These are phyloP conservation scores for Aureobasidium leucospermi DNA, from an alignment of 2,329 filamentous ascomycete genomes.

Conservation along the genomic window DNA sequence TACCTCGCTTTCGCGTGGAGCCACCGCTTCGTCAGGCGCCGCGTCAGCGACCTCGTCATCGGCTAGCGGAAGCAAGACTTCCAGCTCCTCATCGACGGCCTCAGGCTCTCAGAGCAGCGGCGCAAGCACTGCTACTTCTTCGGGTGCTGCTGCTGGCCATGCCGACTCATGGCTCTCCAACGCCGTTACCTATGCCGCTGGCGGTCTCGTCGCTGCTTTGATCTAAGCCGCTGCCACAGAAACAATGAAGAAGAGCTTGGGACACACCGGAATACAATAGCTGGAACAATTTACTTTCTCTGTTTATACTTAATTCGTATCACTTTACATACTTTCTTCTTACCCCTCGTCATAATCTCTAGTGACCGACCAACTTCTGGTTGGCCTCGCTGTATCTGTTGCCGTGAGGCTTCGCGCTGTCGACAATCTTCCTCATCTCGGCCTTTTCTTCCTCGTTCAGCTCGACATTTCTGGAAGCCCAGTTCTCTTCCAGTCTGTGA, in stretches of 20 bases:
- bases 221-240: not conserved
- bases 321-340: not conserved
- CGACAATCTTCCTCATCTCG: slow-evolving; percentile 34
- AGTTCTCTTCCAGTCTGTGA: slow-evolving; percentile 20
- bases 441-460: slow-evolving; percentile 33
- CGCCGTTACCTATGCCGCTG: slow-evolving; percentile 8
- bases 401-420: slow-evolving; percentile 32
- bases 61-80: not conserved
- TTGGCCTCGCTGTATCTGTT: slow-evolving; percentile 26
- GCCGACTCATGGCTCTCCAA: slow-evolving; percentile 10
- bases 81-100: not conserved
- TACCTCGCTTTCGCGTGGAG: slow-evolving; percentile 7
- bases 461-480: slow-evolving; percentile 17
- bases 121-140: slow-evolving; percentile 6
- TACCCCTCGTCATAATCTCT: not conserved
- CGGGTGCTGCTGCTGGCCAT: slow-evolving; percentile 7
- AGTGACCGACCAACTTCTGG: slow-evolving; percentile 15
- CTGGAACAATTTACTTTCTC: not conserved
- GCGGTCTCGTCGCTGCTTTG: slow-evolving; percentile 2
- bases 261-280: not conserved
- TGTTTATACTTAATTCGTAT: not conserved
- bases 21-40: slow-evolving; percentile 1
- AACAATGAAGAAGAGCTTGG: not conserved
- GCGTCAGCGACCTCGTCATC: not conserved
- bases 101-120: not conserved